phyloP scores from a whole-genome alignment of 495 filamentous ascomycete species.

The Hyaloscypha finlandica region DNA sequence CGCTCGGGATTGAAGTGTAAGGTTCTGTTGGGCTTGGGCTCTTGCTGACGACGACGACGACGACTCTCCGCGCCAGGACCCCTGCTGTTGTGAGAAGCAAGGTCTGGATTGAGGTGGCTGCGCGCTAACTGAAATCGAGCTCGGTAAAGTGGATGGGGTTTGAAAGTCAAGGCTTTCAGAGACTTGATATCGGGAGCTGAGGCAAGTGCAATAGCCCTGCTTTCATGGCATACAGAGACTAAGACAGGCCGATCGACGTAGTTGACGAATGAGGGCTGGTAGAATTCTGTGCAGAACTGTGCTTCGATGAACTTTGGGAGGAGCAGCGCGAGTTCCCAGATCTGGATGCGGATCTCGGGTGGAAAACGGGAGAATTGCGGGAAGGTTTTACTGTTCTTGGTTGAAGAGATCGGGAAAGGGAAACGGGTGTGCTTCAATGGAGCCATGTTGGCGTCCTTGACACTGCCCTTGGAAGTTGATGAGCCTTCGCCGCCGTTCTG shows the following conservation, averaged over 20 bases:
- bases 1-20: neutral
- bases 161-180: neutral
- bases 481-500: neutral
- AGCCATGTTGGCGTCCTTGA: neutral
- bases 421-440: neutral
- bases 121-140: neutral
- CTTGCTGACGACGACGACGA: neutral
- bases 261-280: conserved; percentile 6
- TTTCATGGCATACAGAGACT: conserved; percentile 8
- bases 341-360: conserved; percentile 7
- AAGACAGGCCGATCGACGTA: neutral
- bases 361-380: conserved; percentile 4
- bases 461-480: neutral
- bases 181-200: neutral
- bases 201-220: conserved; percentile 5
- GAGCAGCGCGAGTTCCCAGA: conserved; percentile 3
- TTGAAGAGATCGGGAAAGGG: neutral
- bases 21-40: neutral
- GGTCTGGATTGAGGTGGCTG: too few species aligned
- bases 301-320: conserved; percentile 15
- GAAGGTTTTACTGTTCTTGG: neutral
- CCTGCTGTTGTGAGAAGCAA: too few species aligned
- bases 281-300: conserved; percentile 4
- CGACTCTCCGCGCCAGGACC: neutral
- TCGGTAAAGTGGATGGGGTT: neutral